Conservation (phyloP, 108 stramenopile species). For the Fistulifera solaris region DNA sequence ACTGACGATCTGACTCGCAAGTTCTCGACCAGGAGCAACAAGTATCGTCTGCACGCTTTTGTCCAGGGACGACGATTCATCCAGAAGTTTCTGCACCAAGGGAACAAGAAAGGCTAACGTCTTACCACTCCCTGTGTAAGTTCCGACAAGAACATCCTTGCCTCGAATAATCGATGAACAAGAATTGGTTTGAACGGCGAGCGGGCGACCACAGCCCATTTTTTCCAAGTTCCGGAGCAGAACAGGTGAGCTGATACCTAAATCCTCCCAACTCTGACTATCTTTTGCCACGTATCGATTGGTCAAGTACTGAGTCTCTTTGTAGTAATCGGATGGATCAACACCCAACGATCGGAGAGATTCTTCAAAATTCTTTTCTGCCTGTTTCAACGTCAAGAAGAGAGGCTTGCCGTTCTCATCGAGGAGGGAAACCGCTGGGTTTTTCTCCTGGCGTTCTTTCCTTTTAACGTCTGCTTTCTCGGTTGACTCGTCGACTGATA, state of each 20-base stretch:
- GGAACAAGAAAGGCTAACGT: constrained; percentile 76
- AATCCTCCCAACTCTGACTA: constrained; percentile 41
- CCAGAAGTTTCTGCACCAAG: constrained; percentile 46
- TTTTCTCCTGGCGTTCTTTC: not conserved
- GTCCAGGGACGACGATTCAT: constrained; percentile 1
- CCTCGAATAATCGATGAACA: constrained; percentile 48
- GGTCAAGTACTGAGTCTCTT: not conserved
- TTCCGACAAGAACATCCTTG: constrained; percentile 62
- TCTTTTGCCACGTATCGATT: not conserved
- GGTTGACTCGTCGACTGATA: not conserved
- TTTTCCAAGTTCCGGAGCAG: constrained; percentile 48
- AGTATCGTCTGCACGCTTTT: constrained; percentile 30
- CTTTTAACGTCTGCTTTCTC: constrained; percentile 12
- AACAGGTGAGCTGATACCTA: constrained; percentile 48
- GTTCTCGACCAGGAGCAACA: constrained; percentile 77
- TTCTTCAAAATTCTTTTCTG: constrained; percentile 12
- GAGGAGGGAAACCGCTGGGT: constrained; percentile 19
- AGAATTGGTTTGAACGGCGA: constrained; percentile 65
- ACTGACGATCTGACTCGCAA: constrained; percentile 73
- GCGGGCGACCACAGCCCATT: constrained; percentile 50
- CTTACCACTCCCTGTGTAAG: constrained; percentile 82
- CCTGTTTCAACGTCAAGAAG: constrained; percentile 57
- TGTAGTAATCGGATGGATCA: constrained; percentile 13
- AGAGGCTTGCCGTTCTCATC: constrained; percentile 57
- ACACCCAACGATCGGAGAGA: not conserved